Conservation (phyloP, 768 basidiomycete species). For the Arthromyces matolae region DNA sequence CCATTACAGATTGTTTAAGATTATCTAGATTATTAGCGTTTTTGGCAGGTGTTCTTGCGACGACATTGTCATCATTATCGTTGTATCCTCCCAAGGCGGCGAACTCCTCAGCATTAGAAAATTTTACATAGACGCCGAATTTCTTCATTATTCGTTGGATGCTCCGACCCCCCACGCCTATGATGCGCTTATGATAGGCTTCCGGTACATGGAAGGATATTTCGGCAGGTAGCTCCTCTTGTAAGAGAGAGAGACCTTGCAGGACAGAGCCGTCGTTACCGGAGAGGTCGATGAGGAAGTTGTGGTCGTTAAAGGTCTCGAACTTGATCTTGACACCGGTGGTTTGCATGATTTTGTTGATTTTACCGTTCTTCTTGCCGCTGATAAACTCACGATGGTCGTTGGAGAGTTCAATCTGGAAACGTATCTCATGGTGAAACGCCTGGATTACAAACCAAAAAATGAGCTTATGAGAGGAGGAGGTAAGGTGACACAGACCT, state of each 20-base stretch:
- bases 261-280: conserved; percentile 82
- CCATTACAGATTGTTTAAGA: conserved; percentile 95
- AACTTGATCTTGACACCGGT: conserved; percentile 98
- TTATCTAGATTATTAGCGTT: conserved; percentile 94
- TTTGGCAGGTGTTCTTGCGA: conserved; percentile 97
- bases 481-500: conserved; percentile 56
- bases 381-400: conserved; percentile 98
- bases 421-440: conserved; percentile 96
- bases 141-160: conserved; percentile 99
- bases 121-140: conserved; percentile 99
- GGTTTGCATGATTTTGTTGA: conserved; percentile 99
- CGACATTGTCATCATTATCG: conserved; percentile 97
- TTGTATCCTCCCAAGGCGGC: conserved; percentile 91
- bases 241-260: conserved; percentile 82
- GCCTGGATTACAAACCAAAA: conserved; percentile 39
- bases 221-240: conserved; percentile 97
- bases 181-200: conserved; percentile 97
- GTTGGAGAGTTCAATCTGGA: conserved; percentile 96
- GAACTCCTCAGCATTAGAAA: conserved; percentile 96
- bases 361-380: conserved; percentile 99
- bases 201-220: conserved; percentile 99
- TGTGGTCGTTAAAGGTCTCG: conserved; percentile 95
- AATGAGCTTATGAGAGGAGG: background rate
- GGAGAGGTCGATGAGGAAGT: conserved; percentile 90
- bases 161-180: conserved; percentile 95